These are phyloP conservation scores for Gynostemma pentaphyllum DNA, from an alignment of 306 rosid genomes.

Conservation along the genomic window DNA sequence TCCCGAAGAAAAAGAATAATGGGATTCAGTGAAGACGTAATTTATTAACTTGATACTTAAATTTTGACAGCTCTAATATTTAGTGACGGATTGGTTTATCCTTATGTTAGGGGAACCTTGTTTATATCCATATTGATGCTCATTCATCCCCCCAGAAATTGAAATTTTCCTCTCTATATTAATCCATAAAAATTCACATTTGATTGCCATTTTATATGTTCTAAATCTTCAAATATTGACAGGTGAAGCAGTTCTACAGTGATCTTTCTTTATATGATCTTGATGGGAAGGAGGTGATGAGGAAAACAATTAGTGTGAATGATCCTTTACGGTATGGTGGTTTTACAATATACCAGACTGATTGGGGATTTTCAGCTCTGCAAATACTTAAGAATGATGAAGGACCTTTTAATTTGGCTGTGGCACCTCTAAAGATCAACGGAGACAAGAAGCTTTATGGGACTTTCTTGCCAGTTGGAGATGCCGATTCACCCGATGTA, in stretches of 20 bases:
- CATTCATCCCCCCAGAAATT: background rate
- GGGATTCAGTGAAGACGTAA: background rate
- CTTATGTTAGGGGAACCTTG: background rate
- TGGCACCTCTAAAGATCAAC: conserved; percentile 84
- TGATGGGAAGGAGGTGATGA: conserved; percentile 76
- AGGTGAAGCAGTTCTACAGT: conserved; percentile 83
- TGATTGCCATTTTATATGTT: background rate
- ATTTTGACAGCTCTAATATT: background rate
- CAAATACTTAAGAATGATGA: conserved; percentile 76
- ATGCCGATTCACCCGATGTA: conserved; percentile 51
- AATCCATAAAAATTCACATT: background rate
- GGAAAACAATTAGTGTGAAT: conserved; percentile 89
- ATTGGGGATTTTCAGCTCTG: conserved; percentile 82
- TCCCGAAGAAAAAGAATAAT: background rate
- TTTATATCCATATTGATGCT: background rate
- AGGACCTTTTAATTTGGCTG: conserved; percentile 90
- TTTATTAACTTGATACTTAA: background rate
- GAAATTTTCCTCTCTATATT: background rate
- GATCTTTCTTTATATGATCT: conserved; percentile 70
- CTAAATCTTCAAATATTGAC: conserved; percentile 6
- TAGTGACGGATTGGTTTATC: background rate
- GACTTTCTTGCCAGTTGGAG: conserved; percentile 78
- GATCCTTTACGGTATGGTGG: conserved; percentile 81
- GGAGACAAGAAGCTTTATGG: conserved; percentile 96
- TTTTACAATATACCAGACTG: conserved; percentile 86